phyloP scores from a whole-genome alignment of 1,139 yeast species.

The Candida sp. region DNA sequence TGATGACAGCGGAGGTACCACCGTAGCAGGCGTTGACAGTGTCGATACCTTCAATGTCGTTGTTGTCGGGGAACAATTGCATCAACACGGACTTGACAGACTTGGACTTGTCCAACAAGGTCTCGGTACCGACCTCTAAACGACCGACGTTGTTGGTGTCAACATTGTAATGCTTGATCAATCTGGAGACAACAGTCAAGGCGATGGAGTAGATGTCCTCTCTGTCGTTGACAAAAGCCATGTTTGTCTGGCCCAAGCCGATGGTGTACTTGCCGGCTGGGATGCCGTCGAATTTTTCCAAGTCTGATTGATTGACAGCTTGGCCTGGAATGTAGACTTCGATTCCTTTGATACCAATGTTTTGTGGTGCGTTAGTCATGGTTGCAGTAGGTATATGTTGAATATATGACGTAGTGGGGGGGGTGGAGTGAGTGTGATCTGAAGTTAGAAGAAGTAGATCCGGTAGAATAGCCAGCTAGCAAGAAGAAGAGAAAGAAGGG shows the following conservation, averaged over 20 bases:
- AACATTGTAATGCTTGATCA: conserved; percentile 80
- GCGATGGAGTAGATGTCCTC: conserved; percentile 96
- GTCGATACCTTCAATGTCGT: conserved; percentile 96
- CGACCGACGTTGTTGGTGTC: conserved; percentile 89
- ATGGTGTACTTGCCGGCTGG: conserved; percentile 97
- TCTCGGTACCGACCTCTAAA: conserved; percentile 98
- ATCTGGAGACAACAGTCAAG: conserved; percentile 78
- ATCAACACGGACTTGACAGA: conserved; percentile 95
- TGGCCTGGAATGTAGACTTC: conserved; percentile 87
- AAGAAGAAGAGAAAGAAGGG: neutral
- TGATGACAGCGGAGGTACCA: conserved; percentile 95
- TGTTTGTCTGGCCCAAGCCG: conserved; percentile 98
- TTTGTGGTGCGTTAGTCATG: conserved; percentile 33
- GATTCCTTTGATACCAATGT: conserved; percentile 96
- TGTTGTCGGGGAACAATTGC: conserved; percentile 90
- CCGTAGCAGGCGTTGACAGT: conserved; percentile 99
- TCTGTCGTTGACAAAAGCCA: conserved; percentile 97
- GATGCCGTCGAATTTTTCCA: conserved; percentile 85
- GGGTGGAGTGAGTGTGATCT: neutral
- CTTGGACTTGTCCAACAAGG: conserved; percentile 95
- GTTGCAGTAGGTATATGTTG: neutral
- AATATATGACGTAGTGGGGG: neutral
- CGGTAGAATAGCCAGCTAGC: neutral
- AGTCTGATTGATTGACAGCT: conserved; percentile 87
- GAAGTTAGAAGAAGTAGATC: neutral